Evolutionary conservation across 2,329 filamentous ascomycete genomes (phyloP), one percentile per base, ranked within the genome.

Genomic region (Aureobasidium sp.): DNA sequence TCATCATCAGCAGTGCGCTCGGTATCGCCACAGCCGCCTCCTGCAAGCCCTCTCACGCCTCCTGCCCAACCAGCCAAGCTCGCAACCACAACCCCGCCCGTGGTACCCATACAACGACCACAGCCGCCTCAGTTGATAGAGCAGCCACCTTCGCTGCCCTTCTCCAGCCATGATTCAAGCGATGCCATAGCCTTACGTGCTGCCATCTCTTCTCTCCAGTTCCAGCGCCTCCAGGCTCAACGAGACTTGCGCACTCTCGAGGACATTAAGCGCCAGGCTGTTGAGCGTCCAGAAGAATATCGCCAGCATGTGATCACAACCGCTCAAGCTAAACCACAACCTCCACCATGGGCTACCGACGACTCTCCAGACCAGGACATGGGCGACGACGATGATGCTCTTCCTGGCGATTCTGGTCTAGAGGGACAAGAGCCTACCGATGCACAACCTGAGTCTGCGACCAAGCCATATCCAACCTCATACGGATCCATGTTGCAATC

Each of bases 101-200:
- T 21, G 21, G 21, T n/a, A 42, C 36, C 27, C 59, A 45, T 27
- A 36, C 49, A 21, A 44, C 36, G 2, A 32, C 27, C 36, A 14
- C 67, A 66, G 29, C 66, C 67, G 7, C 64, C 70, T 10, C 64
- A 70, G 39, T 78, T 77, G 67, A 76, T 74, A 36, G 69, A 72
- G 14, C 74, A 73, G 62, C 78, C 78, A 30, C 68, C 75, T 29
- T 72, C 77, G 21, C 70, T 76, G 47, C 75, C 78, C 9, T 79
- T 81, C 66, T 75, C 75, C 25, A 75, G 76, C 66, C 75, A 74
- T 63, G 76, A 79, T 55, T 96, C 96, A 70, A 86, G 90, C 8
- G 93, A 97, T 77, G 91, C 88, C 29, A 87, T 97, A 63, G 93
- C 93, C 5, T 81, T 97, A 63, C 86, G 88, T 66, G 90, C 89